phyloP scores from a whole-genome alignment of 768 basidiomycete genomes.

The Xerocomellus amylosporus region DNA sequence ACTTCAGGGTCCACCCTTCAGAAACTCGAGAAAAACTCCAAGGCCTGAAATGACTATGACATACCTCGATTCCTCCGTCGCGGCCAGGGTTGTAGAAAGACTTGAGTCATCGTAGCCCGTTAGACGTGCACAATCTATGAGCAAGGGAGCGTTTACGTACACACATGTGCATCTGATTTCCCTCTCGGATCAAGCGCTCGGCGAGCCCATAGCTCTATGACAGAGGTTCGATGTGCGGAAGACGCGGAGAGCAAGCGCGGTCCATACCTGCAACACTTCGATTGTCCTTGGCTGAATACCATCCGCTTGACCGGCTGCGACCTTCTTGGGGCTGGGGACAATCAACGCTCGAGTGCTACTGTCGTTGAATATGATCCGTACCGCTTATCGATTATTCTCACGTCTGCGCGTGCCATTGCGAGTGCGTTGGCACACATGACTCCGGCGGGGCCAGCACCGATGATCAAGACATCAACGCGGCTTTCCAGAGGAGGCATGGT shows the following conservation, averaged over 20 bases:
- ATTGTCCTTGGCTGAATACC: constrained; percentile 55
- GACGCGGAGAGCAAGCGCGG: background rate
- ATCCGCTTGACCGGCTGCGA: constrained; percentile 51
- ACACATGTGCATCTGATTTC: constrained; percentile 66
- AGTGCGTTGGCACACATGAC: constrained; percentile 67
- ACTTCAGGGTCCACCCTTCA: constrained; percentile 35
- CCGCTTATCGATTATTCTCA: constrained; percentile 50
- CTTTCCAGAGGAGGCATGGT: constrained; percentile 25
- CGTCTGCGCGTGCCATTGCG: constrained; percentile 40
- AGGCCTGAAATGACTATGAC: background rate
- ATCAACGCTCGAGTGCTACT: background rate
- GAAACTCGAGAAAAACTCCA: background rate
- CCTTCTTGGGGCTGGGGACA: constrained; percentile 35
- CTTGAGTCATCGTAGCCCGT: constrained; percentile 33
- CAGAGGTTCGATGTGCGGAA: background rate
- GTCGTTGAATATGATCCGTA: constrained; percentile 11
- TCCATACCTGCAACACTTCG: constrained; percentile 48
- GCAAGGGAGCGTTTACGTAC: constrained; percentile 38
- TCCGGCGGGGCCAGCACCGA: constrained; percentile 54
- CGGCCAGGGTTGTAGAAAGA: constrained; percentile 71
- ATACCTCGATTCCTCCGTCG: constrained; percentile 61
- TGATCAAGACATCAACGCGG: constrained; percentile 45
- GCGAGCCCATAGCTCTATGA: constrained; percentile 74
- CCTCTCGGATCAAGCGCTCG: constrained; percentile 59
- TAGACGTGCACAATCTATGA: background rate